phyloP scores from a whole-genome alignment of 192 early-diverging fungal species.

The Coemansia umbellata region DNA sequence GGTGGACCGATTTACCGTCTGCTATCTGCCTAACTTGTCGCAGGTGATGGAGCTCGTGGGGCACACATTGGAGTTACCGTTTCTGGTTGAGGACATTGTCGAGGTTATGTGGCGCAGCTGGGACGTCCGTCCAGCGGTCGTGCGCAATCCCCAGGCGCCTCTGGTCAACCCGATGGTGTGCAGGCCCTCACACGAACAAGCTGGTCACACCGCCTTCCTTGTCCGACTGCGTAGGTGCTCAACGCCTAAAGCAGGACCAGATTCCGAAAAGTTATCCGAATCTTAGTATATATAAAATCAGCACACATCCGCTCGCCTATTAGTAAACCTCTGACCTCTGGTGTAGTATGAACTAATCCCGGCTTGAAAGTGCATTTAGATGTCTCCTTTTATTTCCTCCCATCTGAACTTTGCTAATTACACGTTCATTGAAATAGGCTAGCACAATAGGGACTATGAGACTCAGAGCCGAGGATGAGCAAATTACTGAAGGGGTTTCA shows the following conservation, averaged over 20 bases:
- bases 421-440: too few species aligned
- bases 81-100: slow-evolving; percentile 35
- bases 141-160: slow-evolving; percentile 18
- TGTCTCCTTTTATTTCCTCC: too few species aligned
- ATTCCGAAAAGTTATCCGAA: too few species aligned
- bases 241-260: background rate
- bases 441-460: too few species aligned
- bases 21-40: slow-evolving; percentile 46
- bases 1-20: slow-evolving; percentile 30
- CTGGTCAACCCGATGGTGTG: slow-evolving; percentile 40
- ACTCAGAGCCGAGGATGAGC: too few species aligned
- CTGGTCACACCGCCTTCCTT: slow-evolving; percentile 55
- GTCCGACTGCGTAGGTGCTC: slow-evolving; percentile 48
- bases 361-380: too few species aligned
- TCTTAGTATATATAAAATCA: too few species aligned
- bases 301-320: too few species aligned
- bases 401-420: too few species aligned
- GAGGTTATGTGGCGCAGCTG: slow-evolving; percentile 44
- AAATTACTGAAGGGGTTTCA: too few species aligned
- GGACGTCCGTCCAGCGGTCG: slow-evolving; percentile 28
- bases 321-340: too few species aligned
- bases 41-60: slow-evolving; percentile 42
- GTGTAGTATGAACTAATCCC: too few species aligned
- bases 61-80: slow-evolving; percentile 11
- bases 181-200: slow-evolving; percentile 49